phyloP scores from a whole-genome alignment of 805 yeast species.

The Martiniozyma abietophila region DNA sequence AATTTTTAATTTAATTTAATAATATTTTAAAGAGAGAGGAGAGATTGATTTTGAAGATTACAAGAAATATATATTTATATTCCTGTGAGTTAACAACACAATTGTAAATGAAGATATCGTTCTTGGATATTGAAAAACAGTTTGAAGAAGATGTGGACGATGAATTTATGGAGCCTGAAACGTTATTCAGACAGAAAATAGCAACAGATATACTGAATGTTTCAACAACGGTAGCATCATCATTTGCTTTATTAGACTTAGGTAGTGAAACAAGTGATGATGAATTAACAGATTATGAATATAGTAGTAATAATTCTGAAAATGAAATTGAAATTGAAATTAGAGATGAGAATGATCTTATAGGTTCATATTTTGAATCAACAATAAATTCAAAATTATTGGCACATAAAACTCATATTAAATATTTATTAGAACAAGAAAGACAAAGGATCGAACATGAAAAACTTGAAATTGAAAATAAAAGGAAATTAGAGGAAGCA shows the following conservation, averaged over 20 bases:
- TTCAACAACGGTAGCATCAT: too few species aligned
- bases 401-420: slow-evolving; percentile 3
- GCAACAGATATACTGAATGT: too few species aligned
- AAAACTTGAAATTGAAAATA: slow-evolving; percentile 9
- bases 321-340: neutral
- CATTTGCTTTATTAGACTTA: too few species aligned
- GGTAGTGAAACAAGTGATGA: too few species aligned
- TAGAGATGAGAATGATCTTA: neutral
- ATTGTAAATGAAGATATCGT: slow-evolving; percentile 5
- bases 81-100: too few species aligned
- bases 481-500: slow-evolving; percentile 9
- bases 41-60: too few species aligned
- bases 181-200: too few species aligned
- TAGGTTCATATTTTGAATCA: neutral
- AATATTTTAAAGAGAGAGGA: neutral
- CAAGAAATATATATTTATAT: too few species aligned
- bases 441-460: slow-evolving; percentile 12
- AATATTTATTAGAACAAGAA: slow-evolving; percentile 13
- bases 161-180: neutral
- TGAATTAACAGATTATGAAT: too few species aligned
- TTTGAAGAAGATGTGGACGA: slow-evolving; percentile 1
- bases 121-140: neutral
- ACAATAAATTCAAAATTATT: neutral
- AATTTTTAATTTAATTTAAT: neutral
- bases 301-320: too few species aligned